Evolutionary conservation across 2,329 filamentous ascomycete species (phyloP), one percentile per base, ranked within the genome.

Genomic region (Tricladium varicosporioides): DNA sequence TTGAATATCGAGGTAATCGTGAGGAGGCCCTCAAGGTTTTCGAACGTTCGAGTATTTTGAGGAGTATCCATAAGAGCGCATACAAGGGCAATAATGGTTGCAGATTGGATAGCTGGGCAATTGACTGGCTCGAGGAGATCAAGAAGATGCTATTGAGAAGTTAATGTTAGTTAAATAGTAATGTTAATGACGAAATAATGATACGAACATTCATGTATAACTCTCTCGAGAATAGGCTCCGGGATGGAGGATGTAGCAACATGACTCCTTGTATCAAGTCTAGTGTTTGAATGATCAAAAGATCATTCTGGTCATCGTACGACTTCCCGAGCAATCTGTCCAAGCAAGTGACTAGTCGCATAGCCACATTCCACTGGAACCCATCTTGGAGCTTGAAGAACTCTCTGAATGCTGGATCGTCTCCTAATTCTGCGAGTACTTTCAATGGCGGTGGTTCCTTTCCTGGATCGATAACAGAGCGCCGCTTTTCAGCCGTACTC

Each of bases 321-420:
- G 87, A 86, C 76, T 91, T 91, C 46, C 91, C 91, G 68, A 97
- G 81, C 49, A 97, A 81, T 57, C 91, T 83, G 72, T 97, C 92
- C 45, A 97, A 83, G 56, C 91, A 95, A 53, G 87, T 85, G 60
- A 96, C 87, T 59, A 97, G 80, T 59, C 92, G 86, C 75, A 91
- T 86, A 13, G 91, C 88, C 54, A 97, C 91, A 76, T 99, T 99
- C 89, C 92, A 97, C 76, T 97, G 91, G 71, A 99, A 99, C 2
- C 92, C 91, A 70, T 97, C 92, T 73, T 99, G 94, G 63, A 97
- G 73, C 72, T 96, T 91, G 78, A 96, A 97, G 78, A 97, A 97
- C 74, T 97, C 92, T 64, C 91, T 81, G 71, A 97, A 97, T 16
- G 92, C 93, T 16, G 89, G 91, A 73, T 97, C 94, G 62, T 87